Evolutionary conservation across 768 basidiomycete genomes (phyloP), one percentile per base, ranked within the genome.

Genomic region (Tulasnella sp.): DNA sequence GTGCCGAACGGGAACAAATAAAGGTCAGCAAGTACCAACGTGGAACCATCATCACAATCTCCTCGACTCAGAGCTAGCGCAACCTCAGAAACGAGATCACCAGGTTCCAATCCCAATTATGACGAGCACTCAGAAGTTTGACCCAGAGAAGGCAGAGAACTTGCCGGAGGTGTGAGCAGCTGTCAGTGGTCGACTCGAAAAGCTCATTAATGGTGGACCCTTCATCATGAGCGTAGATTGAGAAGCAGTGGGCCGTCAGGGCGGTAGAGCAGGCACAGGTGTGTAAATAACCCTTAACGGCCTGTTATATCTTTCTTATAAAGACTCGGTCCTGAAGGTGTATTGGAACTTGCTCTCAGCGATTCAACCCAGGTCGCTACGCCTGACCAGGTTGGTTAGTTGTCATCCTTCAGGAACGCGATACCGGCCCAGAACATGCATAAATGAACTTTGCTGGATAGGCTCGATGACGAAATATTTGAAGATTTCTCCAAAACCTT

Each of bases 181-280:
- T 38, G 52, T 77, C 42, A 77, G 19, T 40, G 16, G 27, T 46
- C 5, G 16, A 68, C 62, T 27, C 14, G 6, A 36, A 12, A 5
- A 16, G 62, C 4, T 42, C 31, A 68, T 74, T 36, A 3, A 27
- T 71, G 3, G 5, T 38, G 52, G 34, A 18, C 40, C 12, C 2
- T 10, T 0, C 74, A 72, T 39, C 36, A 36, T 75, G 62, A 71
- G 52, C 52, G 73, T 87, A 96, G 94, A 97, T 99, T 81, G 97
- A 98, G 87, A 97, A 96, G 89, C 96, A 98, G 93, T 96, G 96
- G 84, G 95, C 95, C 36, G 97, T 99, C 78, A 95, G 93, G 85
- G 95, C 96, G 18, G 96, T 99, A 75, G 97, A 99, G 84, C 96
- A 99, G 82, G 95, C 97, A 71, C 95, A 97, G 88, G 96, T 94